phyloP scores from a whole-genome alignment of 2,329 filamentous ascomycete genomes.

The Colletotrichum sublineola region DNA sequence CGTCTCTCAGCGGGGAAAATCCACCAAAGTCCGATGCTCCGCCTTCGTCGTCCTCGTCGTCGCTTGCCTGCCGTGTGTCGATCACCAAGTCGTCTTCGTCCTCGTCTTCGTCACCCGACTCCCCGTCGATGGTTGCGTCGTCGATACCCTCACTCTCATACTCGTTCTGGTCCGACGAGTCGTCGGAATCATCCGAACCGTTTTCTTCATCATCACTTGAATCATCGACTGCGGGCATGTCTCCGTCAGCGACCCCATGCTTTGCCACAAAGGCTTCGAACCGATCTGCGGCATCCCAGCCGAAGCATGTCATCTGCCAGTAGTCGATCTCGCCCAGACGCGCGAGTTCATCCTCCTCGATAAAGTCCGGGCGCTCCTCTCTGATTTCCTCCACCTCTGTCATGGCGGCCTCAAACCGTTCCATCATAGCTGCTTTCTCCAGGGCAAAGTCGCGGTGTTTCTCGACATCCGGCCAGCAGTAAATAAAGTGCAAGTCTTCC shows the following conservation, averaged over 20 bases:
- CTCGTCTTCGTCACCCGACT: constrained; percentile 31
- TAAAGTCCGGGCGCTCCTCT: neutral
- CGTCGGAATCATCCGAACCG: neutral
- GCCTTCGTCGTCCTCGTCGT: constrained; percentile 47
- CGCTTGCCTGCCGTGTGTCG: constrained; percentile 38
- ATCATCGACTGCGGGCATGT: neutral
- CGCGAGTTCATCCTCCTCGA: constrained; percentile 11
- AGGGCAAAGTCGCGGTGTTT: constrained; percentile 49
- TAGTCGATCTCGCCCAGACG: constrained; percentile 12
- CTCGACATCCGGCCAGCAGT: constrained; percentile 53
- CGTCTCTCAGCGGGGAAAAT: constrained; percentile 35
- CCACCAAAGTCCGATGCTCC: constrained; percentile 31
- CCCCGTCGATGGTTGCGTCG: constrained; percentile 50
- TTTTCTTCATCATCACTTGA: neutral
- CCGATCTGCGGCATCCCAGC: constrained; percentile 29
- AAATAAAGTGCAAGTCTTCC: constrained; percentile 46
- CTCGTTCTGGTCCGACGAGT: constrained; percentile 44
- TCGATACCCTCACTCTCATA: constrained; percentile 59
- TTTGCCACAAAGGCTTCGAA: constrained; percentile 33
- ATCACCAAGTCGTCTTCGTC: constrained; percentile 33
- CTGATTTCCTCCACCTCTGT: neutral
- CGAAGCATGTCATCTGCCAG: constrained; percentile 30
- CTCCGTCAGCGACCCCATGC: constrained; percentile 2
- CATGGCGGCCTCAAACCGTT: neutral
- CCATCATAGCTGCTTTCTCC: constrained; percentile 31